Base-by-base conservation (phyloP, 306 rosid genomes). In the Vigna radiata region DNA sequence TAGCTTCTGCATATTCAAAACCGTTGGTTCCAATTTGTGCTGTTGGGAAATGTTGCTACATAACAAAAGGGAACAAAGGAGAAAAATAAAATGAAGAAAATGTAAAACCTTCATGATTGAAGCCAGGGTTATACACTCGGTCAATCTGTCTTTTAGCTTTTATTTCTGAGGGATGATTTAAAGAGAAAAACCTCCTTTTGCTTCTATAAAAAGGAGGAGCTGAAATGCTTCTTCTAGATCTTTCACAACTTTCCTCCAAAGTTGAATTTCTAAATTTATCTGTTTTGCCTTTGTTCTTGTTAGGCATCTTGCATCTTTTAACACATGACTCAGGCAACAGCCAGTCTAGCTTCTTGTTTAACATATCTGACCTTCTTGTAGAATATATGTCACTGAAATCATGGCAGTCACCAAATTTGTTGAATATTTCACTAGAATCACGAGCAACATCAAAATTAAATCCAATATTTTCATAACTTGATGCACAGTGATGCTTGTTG, bases 191-290 rank as follows among this genome's bases (percentile, higher is more conserved):
- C 84, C 72, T 88, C 76, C 85, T 85, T 84, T 87, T 92, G 33
- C 89, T 70, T 85, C 82, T 86, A 77, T 83, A 67, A 77, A 89
- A 87, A 54, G 99, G 97, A 62, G 97, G 97, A 84, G 97, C 94
- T 15, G 97, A 95, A 75, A 50, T 78, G 86, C 97, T 82, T 85
- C 98, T 81, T 82, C 68, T 87, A 25, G 84, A 76, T 80, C 94
- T 88, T 82, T 77, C 64, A 72, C 19, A 72, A 76, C 44, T 76
- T 53, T 79, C 72, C 31, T 79, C 73, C 63, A 62, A 79, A 80
- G 61, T 70, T 73, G 80, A 79, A 80, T 66, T 61, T 68, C 78
- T 72, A 65, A 41, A 43, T 47, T 8, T 46, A 66, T 81, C 81
- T 58, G 31, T 83, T 73, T 64, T 83, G 48, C 76, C 83, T 56